Percentiles rank a stretch among this genome's conserved stretches.
Conservation (phyloP, 257 asterid species). For the Solanum etuberosum region DNA sequence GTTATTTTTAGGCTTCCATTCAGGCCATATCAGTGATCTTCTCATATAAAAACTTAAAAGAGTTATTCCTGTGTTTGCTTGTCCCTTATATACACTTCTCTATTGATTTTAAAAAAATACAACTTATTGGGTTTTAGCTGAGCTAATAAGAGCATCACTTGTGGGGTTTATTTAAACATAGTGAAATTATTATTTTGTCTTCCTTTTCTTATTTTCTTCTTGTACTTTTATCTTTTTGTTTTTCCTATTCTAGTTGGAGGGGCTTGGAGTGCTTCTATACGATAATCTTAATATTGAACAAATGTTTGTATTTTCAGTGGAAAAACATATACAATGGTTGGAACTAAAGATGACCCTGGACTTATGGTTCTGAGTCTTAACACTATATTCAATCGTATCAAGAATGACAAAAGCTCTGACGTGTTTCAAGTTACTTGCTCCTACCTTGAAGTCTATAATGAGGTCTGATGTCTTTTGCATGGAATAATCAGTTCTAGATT, state of each 20-base stretch:
- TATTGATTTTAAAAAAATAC: background rate
- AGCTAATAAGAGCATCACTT: background rate
- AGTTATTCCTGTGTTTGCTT: background rate
- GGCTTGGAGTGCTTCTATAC: background rate
- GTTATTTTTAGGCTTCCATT: background rate
- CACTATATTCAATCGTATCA: conserved; percentile 69
- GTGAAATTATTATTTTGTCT: background rate
- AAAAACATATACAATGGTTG: conserved; percentile 95
- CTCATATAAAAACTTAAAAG: background rate
- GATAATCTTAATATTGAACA: background rate
- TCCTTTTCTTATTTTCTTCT: background rate
- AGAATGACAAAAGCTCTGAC: conserved; percentile 57
- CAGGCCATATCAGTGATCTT: background rate
- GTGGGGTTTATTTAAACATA: background rate
- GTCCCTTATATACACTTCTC: background rate
- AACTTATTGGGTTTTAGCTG: background rate
- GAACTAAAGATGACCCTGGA: conserved; percentile 84
- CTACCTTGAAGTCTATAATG: conserved; percentile 95
- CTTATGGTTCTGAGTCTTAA: conserved; percentile 95
- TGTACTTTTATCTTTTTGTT: background rate
- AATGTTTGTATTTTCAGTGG: conserved; percentile 40
- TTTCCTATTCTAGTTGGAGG: background rate
- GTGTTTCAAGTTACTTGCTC: conserved; percentile 78
- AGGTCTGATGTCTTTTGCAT: conserved; percentile 37
- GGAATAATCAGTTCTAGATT: background rate